These are phyloP conservation scores for Talaromyces sp. DNA, from an alignment of 2,329 filamentous ascomycete genomes.

Conservation along the genomic window DNA sequence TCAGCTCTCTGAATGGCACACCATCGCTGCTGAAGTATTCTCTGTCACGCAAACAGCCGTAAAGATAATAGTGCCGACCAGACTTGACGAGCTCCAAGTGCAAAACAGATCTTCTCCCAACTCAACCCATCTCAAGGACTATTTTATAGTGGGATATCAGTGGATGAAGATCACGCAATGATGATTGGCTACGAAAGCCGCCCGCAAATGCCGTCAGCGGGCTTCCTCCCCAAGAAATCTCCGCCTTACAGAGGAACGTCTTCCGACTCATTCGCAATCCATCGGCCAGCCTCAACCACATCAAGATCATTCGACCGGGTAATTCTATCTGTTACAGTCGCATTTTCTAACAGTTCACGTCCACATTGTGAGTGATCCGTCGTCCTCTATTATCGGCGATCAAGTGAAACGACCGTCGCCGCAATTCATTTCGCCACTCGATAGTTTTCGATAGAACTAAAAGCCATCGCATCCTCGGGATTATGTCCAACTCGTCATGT, in stretches of 20 bases:
- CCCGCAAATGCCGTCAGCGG: constrained; percentile 13
- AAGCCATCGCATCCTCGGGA: not conserved
- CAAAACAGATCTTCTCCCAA: not conserved
- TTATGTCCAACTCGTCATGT: constrained; percentile 9
- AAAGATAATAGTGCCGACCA: not conserved
- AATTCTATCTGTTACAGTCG: not conserved
- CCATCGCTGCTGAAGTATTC: not conserved
- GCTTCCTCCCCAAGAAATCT: not conserved
- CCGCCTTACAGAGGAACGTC: not conserved
- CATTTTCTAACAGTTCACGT: not conserved
- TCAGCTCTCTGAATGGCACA: not conserved
- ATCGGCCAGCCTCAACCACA: not conserved
- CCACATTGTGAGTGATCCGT: not conserved
- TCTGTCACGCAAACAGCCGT: not conserved
- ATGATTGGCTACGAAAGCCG: constrained; percentile 11
- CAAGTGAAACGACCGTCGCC: not conserved
- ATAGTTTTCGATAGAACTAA: not conserved
- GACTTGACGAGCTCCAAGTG: not conserved
- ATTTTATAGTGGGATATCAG: not conserved
- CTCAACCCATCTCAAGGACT: not conserved
- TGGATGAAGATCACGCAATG: constrained; percentile 6
- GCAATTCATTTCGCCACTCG: constrained; percentile 9
- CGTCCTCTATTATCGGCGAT: not conserved
- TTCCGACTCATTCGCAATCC: not conserved
- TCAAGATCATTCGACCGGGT: not conserved